A percentile compares a stretch with the other conserved stretches of the same genome.
These are phyloP conservation scores for Suillus luteus DNA, from an alignment of 768 basidiomycete genomes.

Conservation along the genomic window DNA sequence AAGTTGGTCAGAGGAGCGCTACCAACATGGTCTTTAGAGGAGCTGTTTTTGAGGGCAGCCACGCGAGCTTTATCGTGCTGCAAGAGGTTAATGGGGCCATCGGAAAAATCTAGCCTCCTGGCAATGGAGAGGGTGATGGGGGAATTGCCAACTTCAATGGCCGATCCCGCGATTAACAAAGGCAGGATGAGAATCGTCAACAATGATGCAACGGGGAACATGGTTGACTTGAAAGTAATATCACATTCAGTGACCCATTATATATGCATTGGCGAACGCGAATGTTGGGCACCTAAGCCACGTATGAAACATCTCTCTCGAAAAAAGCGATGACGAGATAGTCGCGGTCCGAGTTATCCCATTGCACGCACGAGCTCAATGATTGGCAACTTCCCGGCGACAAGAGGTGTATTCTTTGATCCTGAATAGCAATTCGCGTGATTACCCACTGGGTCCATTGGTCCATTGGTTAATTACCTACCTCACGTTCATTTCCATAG, in stretches of 20 bases:
- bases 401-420: not conserved
- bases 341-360: not conserved
- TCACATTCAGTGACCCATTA: not conserved
- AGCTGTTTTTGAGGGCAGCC: constrained; percentile 9
- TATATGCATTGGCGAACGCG: not conserved
- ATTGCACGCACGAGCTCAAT: not conserved
- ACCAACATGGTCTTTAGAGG: constrained; percentile 9
- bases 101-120: constrained; percentile 51
- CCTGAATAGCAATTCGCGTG: not conserved
- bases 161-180: constrained; percentile 46
- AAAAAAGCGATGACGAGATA: not conserved
- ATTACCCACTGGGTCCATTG: not conserved
- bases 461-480: not conserved
- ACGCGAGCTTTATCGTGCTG: constrained; percentile 54
- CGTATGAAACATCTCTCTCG: not conserved
- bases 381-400: not conserved
- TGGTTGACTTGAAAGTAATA: constrained; percentile 17
- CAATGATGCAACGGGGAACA: constrained; percentile 42
- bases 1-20: constrained; percentile 44
- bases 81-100: constrained; percentile 47
- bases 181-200: constrained; percentile 49
- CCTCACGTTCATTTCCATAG: not conserved
- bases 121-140: constrained; percentile 52
- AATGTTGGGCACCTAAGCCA: not conserved
- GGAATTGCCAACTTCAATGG: constrained; percentile 41